Base-by-base conservation (phyloP, 257 asterid genomes). In the Jacaranda copaia region DNA sequence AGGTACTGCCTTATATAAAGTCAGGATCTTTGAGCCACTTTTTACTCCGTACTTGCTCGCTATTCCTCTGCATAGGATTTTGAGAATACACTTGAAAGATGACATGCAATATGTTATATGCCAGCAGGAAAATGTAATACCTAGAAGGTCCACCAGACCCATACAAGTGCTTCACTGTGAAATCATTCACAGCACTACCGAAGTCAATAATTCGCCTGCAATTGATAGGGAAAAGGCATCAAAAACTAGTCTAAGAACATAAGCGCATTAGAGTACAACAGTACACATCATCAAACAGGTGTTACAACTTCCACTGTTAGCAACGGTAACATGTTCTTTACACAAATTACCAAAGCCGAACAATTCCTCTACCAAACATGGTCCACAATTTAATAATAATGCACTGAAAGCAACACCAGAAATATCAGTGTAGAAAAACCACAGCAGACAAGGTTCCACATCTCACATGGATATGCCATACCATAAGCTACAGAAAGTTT, bases 141-240 rank as follows among this genome's bases (percentile, higher is more conserved):
- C 99, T 89, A 48, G 98, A 95, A 84, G 99, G 99, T 60, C 99
- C 99, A 60, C 77, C 74, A 68, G 97, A 87, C 19, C 98, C 98
- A 77, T 93, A 95, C 63, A 95, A 88, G 73, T 91, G 92, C 86
- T 91, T 93, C 88, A 91, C 75, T 4, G 99, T 93, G 84, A 89
- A 95, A 82, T 89, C 97, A 83, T 93, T 92, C 85, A 95, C 85
- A 72, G 97, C 96, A 73, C 99, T 95, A 32, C 98, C 99, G 64
- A 95, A 95, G 92, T 93, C 99, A 83, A 95, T 95, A 78, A 95
- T 87, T 81, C 97, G 99, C 97, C 99, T 95, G 89, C 61, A 78
- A 45, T 46, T 53, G 70, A 79, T 32, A 73, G 64, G 58, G 49
- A 60, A 75, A 77, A 18, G 75, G 55, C n/a, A 36, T 48, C 16